Conservation (phyloP, 352 stramenopile species). For the Phytophthora hibernalis region DNA sequence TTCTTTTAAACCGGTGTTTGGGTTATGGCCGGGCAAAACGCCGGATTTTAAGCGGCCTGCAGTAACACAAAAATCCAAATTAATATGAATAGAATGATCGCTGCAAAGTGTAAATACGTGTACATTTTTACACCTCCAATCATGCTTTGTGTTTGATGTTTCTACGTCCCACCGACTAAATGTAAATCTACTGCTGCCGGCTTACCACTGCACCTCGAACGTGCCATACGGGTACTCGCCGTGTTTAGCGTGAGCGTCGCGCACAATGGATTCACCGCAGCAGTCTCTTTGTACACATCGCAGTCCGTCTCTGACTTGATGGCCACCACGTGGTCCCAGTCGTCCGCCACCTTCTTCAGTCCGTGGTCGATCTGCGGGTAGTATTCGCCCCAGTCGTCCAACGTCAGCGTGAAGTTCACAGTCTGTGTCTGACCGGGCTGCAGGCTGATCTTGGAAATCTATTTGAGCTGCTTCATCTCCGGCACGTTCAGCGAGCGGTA, state of each 20-base stretch:
- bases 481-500: slow-evolving; percentile 52
- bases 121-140: no score
- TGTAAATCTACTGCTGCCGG: no score
- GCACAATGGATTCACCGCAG: slow-evolving; percentile 37
- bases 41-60: no score
- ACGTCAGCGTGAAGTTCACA: slow-evolving; percentile 44
- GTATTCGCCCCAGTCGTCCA: slow-evolving; percentile 55
- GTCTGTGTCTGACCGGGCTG: slow-evolving; percentile 31
- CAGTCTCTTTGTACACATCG: slow-evolving; percentile 46
- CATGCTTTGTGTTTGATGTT: no score
- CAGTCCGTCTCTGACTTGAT: slow-evolving; percentile 70
- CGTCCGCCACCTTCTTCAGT: slow-evolving; percentile 59
- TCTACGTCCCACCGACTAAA: no score
- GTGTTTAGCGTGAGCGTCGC: slow-evolving; percentile 40
- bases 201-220: slow-evolving; percentile 7
- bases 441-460: slow-evolving; percentile 70
- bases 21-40: no score
- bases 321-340: slow-evolving; percentile 58
- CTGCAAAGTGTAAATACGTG: no score
- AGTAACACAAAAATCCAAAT: no score
- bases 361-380: slow-evolving; percentile 53
- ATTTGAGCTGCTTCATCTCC: slow-evolving; percentile 76
- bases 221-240: slow-evolving; percentile 21
- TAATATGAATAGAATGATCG: no score
- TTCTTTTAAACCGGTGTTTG: no score